Percentiles rank a stretch among this genome's conserved stretches.
Evolutionary conservation across 169 alveolate species (phyloP).

Genomic region (Perkinsus chesapeaki): DNA sequence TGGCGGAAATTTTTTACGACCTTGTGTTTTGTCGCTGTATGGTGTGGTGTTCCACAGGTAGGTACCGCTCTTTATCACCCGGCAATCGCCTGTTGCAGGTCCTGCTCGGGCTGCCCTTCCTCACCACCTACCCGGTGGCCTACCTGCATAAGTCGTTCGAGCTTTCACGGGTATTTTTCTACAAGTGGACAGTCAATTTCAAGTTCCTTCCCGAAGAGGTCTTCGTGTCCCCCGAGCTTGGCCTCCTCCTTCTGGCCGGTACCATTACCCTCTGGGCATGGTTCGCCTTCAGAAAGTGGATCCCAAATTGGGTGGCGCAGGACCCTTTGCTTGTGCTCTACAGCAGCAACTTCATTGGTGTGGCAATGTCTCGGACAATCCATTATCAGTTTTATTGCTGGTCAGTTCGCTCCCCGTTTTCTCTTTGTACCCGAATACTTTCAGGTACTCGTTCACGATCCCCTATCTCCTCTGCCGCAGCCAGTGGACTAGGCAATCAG

Average conservation of each 20-base stretch:
- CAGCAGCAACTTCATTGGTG: background rate
- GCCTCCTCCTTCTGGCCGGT: background rate
- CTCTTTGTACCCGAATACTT: background rate
- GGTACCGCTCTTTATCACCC: background rate
- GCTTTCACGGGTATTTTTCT: background rate
- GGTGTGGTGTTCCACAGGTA: background rate
- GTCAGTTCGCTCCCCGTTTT: background rate
- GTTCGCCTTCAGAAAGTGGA: background rate
- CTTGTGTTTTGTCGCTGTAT: background rate
- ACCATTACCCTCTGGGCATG: background rate
- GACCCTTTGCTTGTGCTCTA: background rate
- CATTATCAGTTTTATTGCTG: background rate
- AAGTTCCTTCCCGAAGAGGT: background rate
- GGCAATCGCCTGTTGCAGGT: background rate
- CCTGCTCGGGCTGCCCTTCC: background rate
- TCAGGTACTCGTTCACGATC: background rate
- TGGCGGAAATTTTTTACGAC: background rate
- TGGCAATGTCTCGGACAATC: background rate
- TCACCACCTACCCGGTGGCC: background rate
- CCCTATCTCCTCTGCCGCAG: background rate
- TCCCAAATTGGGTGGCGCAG: background rate
- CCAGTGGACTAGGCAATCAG: background rate
- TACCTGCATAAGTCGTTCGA: background rate
- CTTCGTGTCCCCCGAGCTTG: background rate
- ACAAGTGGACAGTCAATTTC: slow-evolving; percentile 8